A percentile compares a stretch with the other conserved stretches of the same genome.
These are phyloP conservation scores for Chaetomidium leptoderma DNA, from an alignment of 495 filamentous ascomycete genomes.

Conservation along the genomic window DNA sequence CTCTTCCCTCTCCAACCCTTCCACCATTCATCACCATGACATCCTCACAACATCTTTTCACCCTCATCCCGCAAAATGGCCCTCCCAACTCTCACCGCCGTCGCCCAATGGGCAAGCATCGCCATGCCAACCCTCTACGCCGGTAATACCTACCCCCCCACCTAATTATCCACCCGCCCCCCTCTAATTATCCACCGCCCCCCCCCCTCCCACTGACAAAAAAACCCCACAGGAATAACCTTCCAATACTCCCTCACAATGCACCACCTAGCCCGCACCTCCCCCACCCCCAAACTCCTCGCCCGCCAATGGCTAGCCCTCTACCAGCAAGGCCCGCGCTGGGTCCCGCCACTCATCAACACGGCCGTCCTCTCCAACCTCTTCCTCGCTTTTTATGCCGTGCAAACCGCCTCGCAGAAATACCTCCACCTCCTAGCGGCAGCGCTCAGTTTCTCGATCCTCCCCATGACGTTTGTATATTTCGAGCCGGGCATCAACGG, in stretches of 20 bases:
- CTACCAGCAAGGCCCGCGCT: slow-evolving; percentile 22
- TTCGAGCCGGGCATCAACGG: slow-evolving; percentile 27
- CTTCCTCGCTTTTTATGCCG: slow-evolving; percentile 15
- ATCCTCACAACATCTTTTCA: not conserved
- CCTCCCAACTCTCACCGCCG: not conserved
- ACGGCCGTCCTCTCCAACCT: slow-evolving; percentile 14
- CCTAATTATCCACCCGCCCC: not conserved
- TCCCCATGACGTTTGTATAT: slow-evolving; percentile 20
- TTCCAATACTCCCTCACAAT: slow-evolving; percentile 17
- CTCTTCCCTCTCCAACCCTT: not conserved
- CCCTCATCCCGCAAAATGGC: not conserved
- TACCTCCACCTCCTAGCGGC: slow-evolving; percentile 5
- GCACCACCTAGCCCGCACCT: not conserved
- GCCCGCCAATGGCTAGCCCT: slow-evolving; percentile 22
- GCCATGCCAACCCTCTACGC: slow-evolving; percentile 14
- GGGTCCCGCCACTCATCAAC: slow-evolving; percentile 17
- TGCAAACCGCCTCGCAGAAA: no score
- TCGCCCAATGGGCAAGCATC: slow-evolving; percentile 13
- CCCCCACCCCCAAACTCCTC: slow-evolving; percentile 12
- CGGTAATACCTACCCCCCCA: not conserved
- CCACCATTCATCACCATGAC: not conserved
- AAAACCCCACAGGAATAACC: slow-evolving; percentile 7
- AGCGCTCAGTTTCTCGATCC: not conserved
- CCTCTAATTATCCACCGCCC: not conserved
- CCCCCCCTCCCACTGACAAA: not conserved